These are phyloP conservation scores for Arthromyces matolae DNA, from an alignment of 768 basidiomycete species.

Conservation along the genomic window DNA sequence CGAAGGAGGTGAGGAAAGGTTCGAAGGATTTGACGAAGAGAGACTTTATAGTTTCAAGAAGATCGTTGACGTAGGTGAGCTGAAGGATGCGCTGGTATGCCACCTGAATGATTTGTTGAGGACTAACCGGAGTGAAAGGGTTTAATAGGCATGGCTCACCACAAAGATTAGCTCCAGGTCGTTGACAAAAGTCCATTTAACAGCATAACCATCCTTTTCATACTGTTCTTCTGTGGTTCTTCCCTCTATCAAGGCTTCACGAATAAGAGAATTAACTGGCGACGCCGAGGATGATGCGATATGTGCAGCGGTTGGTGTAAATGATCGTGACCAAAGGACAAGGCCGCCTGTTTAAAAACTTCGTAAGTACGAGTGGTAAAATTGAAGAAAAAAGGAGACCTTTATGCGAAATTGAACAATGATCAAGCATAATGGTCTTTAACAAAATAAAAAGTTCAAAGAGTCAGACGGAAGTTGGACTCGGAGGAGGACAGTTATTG, in stretches of 20 bases:
- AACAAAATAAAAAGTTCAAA: neutral
- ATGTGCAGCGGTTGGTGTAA: slow-evolving; percentile 80
- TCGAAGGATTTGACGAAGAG: slow-evolving; percentile 87
- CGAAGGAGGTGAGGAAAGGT: slow-evolving; percentile 78
- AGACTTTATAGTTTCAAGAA: slow-evolving; percentile 73
- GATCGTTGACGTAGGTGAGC: slow-evolving; percentile 88
- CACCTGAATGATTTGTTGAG: slow-evolving; percentile 47
- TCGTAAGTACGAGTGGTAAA: too few species aligned
- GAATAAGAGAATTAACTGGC: slow-evolving; percentile 84
- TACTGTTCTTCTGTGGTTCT: slow-evolving; percentile 77
- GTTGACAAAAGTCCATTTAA: slow-evolving; percentile 94
- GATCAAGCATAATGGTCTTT: slow-evolving; percentile 81
- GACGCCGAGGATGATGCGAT: slow-evolving; percentile 69
- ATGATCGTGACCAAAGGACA: slow-evolving; percentile 92
- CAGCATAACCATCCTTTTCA: slow-evolving; percentile 91
- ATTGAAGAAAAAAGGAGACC: too few species aligned
- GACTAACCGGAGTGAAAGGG: slow-evolving; percentile 6
- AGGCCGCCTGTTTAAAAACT: slow-evolving; percentile 67
- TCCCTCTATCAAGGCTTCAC: slow-evolving; percentile 90
- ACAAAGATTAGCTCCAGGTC: slow-evolving; percentile 96
- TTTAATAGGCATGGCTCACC: slow-evolving; percentile 42
- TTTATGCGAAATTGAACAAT: slow-evolving; percentile 94
- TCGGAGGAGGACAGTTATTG: neutral
- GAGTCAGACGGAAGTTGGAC: neutral
- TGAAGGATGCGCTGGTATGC: slow-evolving; percentile 96